These are phyloP conservation scores for Psilocybe azurescens DNA, from an alignment of 768 basidiomycete genomes.

Conservation along the genomic window DNA sequence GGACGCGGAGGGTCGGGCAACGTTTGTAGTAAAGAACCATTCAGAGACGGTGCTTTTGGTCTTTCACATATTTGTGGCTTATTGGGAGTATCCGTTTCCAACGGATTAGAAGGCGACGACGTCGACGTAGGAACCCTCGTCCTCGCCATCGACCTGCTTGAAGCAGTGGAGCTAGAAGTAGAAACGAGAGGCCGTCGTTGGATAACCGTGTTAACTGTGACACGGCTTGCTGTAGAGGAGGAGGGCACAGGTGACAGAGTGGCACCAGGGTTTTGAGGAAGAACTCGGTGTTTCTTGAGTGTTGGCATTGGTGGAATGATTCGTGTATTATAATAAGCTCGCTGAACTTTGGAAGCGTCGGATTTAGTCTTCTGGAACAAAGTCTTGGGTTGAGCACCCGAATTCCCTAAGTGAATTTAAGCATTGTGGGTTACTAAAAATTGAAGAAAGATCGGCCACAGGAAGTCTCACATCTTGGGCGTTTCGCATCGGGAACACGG, in stretches of 20 bases:
- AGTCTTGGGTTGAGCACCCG: slow-evolving; percentile 56
- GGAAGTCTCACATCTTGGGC: slow-evolving; percentile 58
- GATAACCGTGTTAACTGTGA: slow-evolving; percentile 57
- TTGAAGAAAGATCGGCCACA: slow-evolving; percentile 16
- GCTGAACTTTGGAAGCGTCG: slow-evolving; percentile 72
- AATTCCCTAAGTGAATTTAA: slow-evolving; percentile 36
- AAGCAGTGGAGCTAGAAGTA: slow-evolving; percentile 19
- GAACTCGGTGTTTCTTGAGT: slow-evolving; percentile 48
- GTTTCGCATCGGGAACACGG: slow-evolving; percentile 68
- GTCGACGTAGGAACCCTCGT: slow-evolving; percentile 5
- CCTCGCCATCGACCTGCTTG: slow-evolving; percentile 21
- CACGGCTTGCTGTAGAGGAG: slow-evolving; percentile 42
- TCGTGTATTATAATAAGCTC: slow-evolving; percentile 53
- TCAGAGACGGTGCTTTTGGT: slow-evolving; percentile 1
- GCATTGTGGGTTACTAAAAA: slow-evolving; percentile 20
- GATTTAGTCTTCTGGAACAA: slow-evolving; percentile 79
- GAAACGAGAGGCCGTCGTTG: slow-evolving; percentile 37
- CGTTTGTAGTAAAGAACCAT: background rate
- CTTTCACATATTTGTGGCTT: slow-evolving; percentile 6
- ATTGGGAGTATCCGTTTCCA: slow-evolving; percentile 20
- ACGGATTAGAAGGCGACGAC: slow-evolving; percentile 18
- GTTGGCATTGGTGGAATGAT: slow-evolving; percentile 60
- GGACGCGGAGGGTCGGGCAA: slow-evolving; percentile 17
- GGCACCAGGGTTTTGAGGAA: slow-evolving; percentile 39
- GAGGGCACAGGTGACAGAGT: slow-evolving; percentile 38